Conservation (phyloP, 1,284 basidiomycete genomes). For the Inonotus hispidus region DNA sequence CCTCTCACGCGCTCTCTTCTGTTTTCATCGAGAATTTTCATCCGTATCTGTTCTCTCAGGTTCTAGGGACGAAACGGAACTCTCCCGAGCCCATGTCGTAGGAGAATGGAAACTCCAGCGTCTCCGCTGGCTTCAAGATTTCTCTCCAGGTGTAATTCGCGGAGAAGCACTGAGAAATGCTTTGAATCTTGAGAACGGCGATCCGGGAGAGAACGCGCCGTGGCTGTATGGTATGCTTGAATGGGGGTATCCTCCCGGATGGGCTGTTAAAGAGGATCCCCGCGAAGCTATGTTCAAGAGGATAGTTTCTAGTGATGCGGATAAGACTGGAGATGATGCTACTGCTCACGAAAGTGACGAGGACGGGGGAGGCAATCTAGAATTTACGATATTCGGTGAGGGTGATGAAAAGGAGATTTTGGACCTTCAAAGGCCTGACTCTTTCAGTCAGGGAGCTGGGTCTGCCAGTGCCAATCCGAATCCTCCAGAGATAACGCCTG, state of each 20-base stretch:
- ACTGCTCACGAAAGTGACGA: constrained; percentile 19
- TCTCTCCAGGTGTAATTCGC: constrained; percentile 54
- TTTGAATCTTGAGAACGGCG: constrained; percentile 37
- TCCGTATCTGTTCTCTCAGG: constrained; percentile 15
- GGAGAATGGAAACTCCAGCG: constrained; percentile 51
- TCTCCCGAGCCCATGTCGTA: constrained; percentile 42
- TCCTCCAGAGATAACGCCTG: background rate
- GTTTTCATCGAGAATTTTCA: constrained; percentile 42
- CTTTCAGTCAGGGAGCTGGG: background rate
- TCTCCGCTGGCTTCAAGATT: constrained; percentile 51
- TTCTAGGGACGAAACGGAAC: constrained; percentile 21
- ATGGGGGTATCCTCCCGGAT: constrained; percentile 76
- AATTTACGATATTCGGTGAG: constrained; percentile 37
- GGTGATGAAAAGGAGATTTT: constrained; percentile 30
- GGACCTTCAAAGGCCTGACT: constrained; percentile 1
- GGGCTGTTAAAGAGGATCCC: constrained; percentile 50
- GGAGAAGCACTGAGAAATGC: constrained; percentile 50
- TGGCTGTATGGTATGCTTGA: constrained; percentile 62
- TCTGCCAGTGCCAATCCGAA: background rate
- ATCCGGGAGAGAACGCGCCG: constrained; percentile 31
- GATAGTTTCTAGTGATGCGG: constrained; percentile 26
- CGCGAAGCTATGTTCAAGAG: constrained; percentile 38
- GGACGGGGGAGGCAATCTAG: constrained; percentile 26
- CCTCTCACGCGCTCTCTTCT: constrained; percentile 60
- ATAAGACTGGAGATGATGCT: constrained; percentile 14